Base-by-base conservation (phyloP, 2,329 filamentous ascomycete genomes). In the Hypoxylon sp. region DNA sequence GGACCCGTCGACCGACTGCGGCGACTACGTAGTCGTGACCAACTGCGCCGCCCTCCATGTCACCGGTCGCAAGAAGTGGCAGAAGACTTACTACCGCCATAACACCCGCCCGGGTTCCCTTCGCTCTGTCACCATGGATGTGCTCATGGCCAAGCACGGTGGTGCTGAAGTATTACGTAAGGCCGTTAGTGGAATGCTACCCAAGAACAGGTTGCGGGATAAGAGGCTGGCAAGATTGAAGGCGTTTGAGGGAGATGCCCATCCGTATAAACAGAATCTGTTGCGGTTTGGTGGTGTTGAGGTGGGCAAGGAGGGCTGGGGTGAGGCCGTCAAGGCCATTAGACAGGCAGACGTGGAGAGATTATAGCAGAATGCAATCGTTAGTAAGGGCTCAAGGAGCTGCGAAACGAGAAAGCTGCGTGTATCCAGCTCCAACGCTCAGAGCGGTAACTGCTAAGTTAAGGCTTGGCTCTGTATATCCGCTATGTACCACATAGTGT, bases 1-100 rank as follows among this genome's bases (percentile, higher is more conserved):
- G 84, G 93, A 98, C 83, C 96, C 96, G 1, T 97, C 94, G 22
- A 98, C 94, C 68, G 96, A 99, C 86, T 98, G 96, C 86, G 96
- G 96, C 75, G 96, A 99, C 88, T 99, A 99, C 81, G 94, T 99
- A 11, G 95, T 99, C 0, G 94, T 96, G 56, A 93, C 93, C 39
- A 91, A 94, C 80, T 98, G 96, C 85, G 88, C 92, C 44, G 90
- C 95, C 52, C 86, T 99, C 54, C 90, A 94, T 83, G 91, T 90
- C 1, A 98, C 96, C 6, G 96, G 96, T 73, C 92, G 93, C 80
- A 99, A 99, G 85, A 92, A 90, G 80, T 91, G 89, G 82, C 93
- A 97, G 84, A 99, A 99, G 86, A 91, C 90, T 73, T 99, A 99
- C 87, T 97, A 98, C 85, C 89, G 93, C 59, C 96, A 98, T 82